phyloP scores from a whole-genome alignment of 441 rosid genomes.

The Aleurites moluccanus region DNA sequence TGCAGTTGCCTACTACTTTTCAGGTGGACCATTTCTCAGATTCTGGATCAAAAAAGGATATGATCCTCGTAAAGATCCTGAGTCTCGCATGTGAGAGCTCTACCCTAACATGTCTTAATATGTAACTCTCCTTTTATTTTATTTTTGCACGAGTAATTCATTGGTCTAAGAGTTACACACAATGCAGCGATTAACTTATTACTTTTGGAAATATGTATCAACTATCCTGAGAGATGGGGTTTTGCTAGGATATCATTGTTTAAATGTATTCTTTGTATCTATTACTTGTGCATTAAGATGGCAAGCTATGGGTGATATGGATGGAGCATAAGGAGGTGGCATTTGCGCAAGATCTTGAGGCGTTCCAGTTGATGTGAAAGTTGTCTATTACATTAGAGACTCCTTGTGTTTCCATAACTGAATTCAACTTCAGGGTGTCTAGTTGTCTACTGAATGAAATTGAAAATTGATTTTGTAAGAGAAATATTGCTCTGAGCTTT shows the following conservation, averaged over 20 bases:
- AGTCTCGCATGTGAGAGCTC: conserved; percentile 80
- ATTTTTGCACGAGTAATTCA: not conserved
- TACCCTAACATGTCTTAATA: not conserved
- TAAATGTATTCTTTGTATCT: not conserved
- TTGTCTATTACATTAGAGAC: not conserved
- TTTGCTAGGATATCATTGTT: not conserved
- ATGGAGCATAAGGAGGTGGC: conserved; percentile 1
- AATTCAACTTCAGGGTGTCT: not conserved
- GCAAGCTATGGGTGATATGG: not conserved
- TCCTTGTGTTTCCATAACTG: not conserved
- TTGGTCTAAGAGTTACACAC: not conserved
- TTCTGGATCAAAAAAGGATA: conserved; percentile 98
- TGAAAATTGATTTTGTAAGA: not conserved
- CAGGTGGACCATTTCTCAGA: conserved; percentile 83
- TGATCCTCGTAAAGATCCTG: conserved; percentile 95
- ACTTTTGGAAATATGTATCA: not conserved
- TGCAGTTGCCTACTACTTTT: conserved; percentile 88
- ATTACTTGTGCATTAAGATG: not conserved
- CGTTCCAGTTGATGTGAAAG: not conserved
- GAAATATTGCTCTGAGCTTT: not conserved
- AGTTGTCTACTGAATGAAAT: not conserved
- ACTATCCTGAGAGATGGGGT: not conserved
- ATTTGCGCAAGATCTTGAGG: not conserved
- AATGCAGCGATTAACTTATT: not conserved
- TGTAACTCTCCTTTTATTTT: not conserved